Evolutionary conservation across 1,284 basidiomycete species (phyloP).

Genomic region (Entoloma clypeatum): DNA sequence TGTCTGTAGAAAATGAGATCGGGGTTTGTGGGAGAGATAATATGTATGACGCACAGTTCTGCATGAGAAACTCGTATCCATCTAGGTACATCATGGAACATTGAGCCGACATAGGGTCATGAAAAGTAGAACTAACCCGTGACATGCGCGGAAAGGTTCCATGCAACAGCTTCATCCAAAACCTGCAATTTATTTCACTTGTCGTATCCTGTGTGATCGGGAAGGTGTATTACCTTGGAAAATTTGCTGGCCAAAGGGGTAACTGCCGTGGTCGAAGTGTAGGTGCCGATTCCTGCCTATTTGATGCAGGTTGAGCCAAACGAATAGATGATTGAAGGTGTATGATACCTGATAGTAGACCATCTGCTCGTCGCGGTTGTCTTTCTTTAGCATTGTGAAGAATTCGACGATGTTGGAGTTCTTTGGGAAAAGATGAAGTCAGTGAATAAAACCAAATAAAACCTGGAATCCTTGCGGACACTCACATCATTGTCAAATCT

Average conservation of each 20-base stretch:
- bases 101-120: not conserved
- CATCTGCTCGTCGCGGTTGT: slow-evolving; percentile 37
- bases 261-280: slow-evolving; percentile 40
- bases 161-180: slow-evolving; percentile 47
- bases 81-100: slow-evolving; percentile 35
- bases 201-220: too few species aligned
- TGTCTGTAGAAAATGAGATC: slow-evolving; percentile 5
- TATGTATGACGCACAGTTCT: slow-evolving; percentile 51
- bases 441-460: not conserved
- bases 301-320: slow-evolving; percentile 2
- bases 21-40: too few species aligned
- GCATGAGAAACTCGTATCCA: slow-evolving; percentile 61
- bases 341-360: slow-evolving; percentile 42
- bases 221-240: slow-evolving; percentile 35
- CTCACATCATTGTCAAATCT: slow-evolving; percentile 37
- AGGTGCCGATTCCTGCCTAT: slow-evolving; percentile 51
- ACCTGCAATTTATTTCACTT: too few species aligned
- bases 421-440: slow-evolving; percentile 15
- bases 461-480: not conserved
- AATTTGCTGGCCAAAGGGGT: slow-evolving; percentile 32
- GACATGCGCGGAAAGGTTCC: slow-evolving; percentile 49
- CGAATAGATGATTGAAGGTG: not conserved
- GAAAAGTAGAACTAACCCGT: slow-evolving; percentile 36
- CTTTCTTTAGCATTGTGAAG: slow-evolving; percentile 40
- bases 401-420: slow-evolving; percentile 41